Evolutionary conservation across 768 basidiomycete species (phyloP).

Genomic region (Gyrodon lividus): DNA sequence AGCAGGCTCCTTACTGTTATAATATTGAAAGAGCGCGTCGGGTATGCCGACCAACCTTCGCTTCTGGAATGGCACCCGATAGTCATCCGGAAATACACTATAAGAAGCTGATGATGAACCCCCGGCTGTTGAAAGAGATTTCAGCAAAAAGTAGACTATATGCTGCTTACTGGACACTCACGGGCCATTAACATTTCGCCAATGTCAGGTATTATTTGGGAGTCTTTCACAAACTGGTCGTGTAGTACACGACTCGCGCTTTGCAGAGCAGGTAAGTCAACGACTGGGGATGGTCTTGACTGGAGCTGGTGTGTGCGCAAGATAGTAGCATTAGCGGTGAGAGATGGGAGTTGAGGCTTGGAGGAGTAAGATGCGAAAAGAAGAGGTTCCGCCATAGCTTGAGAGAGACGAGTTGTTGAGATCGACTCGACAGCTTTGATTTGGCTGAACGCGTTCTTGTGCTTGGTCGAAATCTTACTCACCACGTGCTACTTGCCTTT

Average conservation of each 20-base stretch:
- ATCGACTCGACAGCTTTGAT: no score
- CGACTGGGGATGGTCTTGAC: constrained; percentile 24
- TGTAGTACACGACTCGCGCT: constrained; percentile 66
- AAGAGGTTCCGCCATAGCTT: constrained; percentile 5
- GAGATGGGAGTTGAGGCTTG: background rate
- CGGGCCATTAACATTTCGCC: constrained; percentile 65
- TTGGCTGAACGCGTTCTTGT: no score
- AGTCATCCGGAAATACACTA: constrained; percentile 74
- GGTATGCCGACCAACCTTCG: constrained; percentile 74
- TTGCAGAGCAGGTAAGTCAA: constrained; percentile 63
- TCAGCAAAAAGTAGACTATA: background rate
- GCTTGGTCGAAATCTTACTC: no score
- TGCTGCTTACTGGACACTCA: constrained; percentile 32
- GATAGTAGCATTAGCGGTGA: background rate
- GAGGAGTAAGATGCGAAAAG: constrained; percentile 9
- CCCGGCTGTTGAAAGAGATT: constrained; percentile 42
- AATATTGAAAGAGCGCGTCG: constrained; percentile 75
- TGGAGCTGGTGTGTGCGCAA: constrained; percentile 7
- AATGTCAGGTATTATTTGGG: constrained; percentile 71
- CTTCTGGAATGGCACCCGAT: constrained; percentile 78
- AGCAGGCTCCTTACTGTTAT: constrained; percentile 53
- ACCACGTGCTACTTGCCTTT: no score
- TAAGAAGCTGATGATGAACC: constrained; percentile 74
- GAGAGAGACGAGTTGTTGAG: background rate
- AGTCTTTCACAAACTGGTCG: constrained; percentile 71